A percentile compares a stretch with the other conserved stretches of the same genome.
Evolutionary conservation across 1,284 basidiomycete species (phyloP).

Genomic region (Pascua guehoae): DNA sequence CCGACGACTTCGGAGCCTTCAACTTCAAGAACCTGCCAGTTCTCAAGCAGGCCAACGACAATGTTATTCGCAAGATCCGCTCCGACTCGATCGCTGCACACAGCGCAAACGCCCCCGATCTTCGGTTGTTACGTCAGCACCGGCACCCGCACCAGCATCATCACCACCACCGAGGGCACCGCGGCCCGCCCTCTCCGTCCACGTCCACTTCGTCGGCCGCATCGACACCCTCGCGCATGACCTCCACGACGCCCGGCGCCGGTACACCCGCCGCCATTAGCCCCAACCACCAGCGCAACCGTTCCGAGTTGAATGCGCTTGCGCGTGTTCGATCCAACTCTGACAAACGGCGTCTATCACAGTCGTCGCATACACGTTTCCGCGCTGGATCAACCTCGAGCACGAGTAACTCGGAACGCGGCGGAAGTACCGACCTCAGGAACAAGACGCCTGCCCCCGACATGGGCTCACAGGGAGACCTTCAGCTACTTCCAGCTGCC

Average conservation of each 20-base stretch:
- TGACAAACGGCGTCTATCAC: conserved; percentile 64
- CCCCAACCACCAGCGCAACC: conserved; percentile 64
- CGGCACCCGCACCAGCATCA: too few relatives aligned
- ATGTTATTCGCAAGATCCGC: conserved; percentile 86
- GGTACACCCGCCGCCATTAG: background rate
- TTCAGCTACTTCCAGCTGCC: too few relatives aligned
- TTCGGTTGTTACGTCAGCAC: too few relatives aligned
- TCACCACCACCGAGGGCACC: background rate
- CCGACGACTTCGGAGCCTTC: conserved; percentile 94
- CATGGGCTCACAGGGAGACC: too few relatives aligned
- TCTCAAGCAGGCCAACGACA: conserved; percentile 97
- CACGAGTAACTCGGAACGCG: conserved; percentile 49
- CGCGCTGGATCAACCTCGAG: conserved; percentile 68
- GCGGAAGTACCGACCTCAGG: conserved; percentile 12
- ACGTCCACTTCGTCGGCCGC: conserved; percentile 90
- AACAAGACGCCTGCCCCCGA: too few relatives aligned
- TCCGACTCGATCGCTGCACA: conserved; percentile 47
- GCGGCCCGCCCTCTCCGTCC: conserved; percentile 63
- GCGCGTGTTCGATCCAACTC: conserved; percentile 80
- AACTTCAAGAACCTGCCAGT: conserved; percentile 97
- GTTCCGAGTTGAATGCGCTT: conserved; percentile 76
- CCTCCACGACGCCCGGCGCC: conserved; percentile 21
- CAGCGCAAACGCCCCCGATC: conserved; percentile 1
- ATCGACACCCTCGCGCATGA: conserved; percentile 77
- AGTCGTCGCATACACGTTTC: conserved; percentile 77